Percentiles rank a stretch among this genome's conserved stretches.
phyloP scores from a whole-genome alignment of 78 protist genomes.

The Dictyostelium firmibasis region DNA sequence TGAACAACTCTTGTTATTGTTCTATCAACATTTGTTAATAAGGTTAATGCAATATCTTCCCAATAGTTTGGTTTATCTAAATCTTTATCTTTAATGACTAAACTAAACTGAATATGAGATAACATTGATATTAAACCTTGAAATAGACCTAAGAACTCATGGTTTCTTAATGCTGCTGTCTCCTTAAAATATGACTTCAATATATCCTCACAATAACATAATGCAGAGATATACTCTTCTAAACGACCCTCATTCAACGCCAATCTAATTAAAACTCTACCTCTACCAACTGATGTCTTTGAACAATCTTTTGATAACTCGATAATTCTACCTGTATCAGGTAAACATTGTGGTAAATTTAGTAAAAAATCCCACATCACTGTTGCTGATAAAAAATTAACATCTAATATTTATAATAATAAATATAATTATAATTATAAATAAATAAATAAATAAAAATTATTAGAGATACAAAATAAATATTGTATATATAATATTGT shows the following conservation, averaged over 20 bases:
- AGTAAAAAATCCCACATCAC: conserved; percentile 50
- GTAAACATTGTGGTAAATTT: conserved; percentile 51
- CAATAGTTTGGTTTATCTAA: conserved; percentile 56
- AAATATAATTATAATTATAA: no score
- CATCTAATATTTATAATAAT: no score
- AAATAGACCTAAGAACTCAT: conserved; percentile 12
- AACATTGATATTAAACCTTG: conserved; percentile 13
- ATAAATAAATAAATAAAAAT: neutral
- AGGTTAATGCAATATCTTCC: conserved; percentile 39
- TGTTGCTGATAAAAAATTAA: conserved; percentile 50
- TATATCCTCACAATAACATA: conserved; percentile 7
- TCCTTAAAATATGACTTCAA: conserved; percentile 64
- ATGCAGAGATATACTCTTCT: conserved; percentile 23
- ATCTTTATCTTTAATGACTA: conserved; percentile 54
- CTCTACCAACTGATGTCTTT: conserved; percentile 48
- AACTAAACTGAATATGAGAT: conserved; percentile 39
- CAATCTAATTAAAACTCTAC: conserved; percentile 32
- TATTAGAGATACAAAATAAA: neutral
- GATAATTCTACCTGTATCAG: conserved; percentile 7
- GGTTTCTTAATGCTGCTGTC: conserved; percentile 25
- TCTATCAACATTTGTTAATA: neutral
- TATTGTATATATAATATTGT: neutral
- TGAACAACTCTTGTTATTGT: neutral
- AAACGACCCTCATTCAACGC: conserved; percentile 62
- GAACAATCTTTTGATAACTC: conserved; percentile 49